Evolutionary conservation across 805 yeast species (phyloP), one percentile per base, ranked within the genome.

Genomic region (Yarrowia sp.): DNA sequence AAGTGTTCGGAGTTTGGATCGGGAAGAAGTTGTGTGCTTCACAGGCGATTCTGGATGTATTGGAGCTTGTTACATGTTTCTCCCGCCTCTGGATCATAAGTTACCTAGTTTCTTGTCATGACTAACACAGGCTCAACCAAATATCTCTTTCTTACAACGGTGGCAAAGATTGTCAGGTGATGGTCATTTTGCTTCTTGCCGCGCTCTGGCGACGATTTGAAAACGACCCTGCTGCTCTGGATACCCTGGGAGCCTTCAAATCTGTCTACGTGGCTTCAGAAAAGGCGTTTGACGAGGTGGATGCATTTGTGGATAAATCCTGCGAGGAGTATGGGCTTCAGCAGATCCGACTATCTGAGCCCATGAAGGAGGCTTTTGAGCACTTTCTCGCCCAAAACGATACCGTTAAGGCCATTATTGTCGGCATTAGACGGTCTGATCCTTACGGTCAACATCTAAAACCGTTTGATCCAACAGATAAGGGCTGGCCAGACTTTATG

Each of bases 81-180:
- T 26, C 4, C 30, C n/a, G 7, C 36, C 36, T 33, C 36, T 33
- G n/a, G n/a, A 33, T 33, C 36, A 11, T 6, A 11, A 33, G n/a
- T 4, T 8, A 35, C n/a, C n/a, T n/a, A n/a, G 11, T 2, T 24
- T 2, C 14, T 44, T 6, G 24, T 17, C 44, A 19, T 6, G 5
- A 52, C 56, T 43, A 56, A 43, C 70, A 24, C 65, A n/a, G 48
- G 1, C 32, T 48, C 9, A 67, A 68, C 1, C 69, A 74, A 48
- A 67, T 75, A 14, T 88, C 98, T 0, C 80, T 95, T 14, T 89
- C 96, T 2, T 95, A 88, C 75, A 95, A 95, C 73, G 99, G 99
- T 11, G 99, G 99, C 1, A 95, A 95, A 72, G 99, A 95, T 76
- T 95, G 98, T 71, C 83, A 92, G 52, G 98, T 92, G 33, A 85